Evolutionary conservation across 768 basidiomycete genomes (phyloP).

Genomic region (Thelephora aurantiotincta): DNA sequence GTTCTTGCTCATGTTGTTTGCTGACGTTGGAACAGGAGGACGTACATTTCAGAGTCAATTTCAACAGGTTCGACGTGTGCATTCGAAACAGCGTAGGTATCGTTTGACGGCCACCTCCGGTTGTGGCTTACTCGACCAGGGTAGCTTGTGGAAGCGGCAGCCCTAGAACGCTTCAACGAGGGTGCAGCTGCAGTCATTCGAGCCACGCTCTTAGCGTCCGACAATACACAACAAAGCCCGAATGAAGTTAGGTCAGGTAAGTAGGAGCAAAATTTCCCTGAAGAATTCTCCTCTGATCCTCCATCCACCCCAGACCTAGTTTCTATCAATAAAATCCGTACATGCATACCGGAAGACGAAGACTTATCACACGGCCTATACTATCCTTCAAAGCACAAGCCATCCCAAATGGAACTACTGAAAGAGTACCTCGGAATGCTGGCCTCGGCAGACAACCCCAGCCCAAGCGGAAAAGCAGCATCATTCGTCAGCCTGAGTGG

Average conservation of each 20-base stretch:
- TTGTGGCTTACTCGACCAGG: conserved; percentile 5
- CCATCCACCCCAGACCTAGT: conserved; percentile 35
- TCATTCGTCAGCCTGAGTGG: conserved; percentile 60
- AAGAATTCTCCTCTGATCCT: neutral
- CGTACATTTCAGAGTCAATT: conserved; percentile 79
- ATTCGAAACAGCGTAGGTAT: conserved; percentile 68
- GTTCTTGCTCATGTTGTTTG: neutral
- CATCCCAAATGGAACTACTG: conserved; percentile 40
- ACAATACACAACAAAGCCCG: conserved; percentile 43
- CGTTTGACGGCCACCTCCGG: neutral
- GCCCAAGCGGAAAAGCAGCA: conserved; percentile 46
- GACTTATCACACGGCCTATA: conserved; percentile 51
- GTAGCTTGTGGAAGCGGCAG: conserved; percentile 70
- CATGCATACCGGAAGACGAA: conserved; percentile 48
- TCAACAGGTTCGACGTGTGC: conserved; percentile 74
- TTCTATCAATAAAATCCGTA: conserved; percentile 47
- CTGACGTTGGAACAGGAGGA: conserved; percentile 30
- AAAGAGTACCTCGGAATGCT: conserved; percentile 77
- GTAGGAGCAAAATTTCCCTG: conserved; percentile 2
- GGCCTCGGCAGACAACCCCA: conserved; percentile 73
- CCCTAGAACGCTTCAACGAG: conserved; percentile 66
- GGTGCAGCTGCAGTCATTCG: conserved; percentile 58
- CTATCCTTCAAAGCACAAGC: conserved; percentile 36
- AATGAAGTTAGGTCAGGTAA: conserved; percentile 53
- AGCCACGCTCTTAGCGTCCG: conserved; percentile 58